These are phyloP conservation scores for Hypoxylon sp. DNA, from an alignment of 2,329 filamentous ascomycete species.

Conservation along the genomic window DNA sequence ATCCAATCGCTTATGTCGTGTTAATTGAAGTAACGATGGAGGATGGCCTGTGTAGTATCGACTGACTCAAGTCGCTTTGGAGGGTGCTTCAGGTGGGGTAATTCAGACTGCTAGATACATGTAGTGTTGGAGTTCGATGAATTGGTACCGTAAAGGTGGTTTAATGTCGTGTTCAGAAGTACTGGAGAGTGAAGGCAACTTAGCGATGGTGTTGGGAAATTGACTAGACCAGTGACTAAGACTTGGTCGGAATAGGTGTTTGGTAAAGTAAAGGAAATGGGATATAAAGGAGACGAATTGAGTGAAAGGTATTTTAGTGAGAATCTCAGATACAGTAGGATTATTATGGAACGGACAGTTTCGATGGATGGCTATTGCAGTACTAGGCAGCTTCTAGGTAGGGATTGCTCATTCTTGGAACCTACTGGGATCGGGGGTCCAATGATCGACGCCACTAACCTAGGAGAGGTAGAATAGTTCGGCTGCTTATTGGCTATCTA, in stretches of 20 bases:
- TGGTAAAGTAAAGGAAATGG: constrained; percentile 11
- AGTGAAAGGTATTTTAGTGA: constrained; percentile 19
- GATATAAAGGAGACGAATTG: constrained; percentile 38
- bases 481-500: constrained; percentile 17
- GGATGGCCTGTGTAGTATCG: constrained; percentile 31
- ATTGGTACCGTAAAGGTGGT: constrained; percentile 5
- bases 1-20: constrained; percentile 30
- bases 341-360: constrained; percentile 29
- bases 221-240: constrained; percentile 1
- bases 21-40: constrained; percentile 37
- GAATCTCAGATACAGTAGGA: constrained; percentile 40
- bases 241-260: constrained; percentile 12
- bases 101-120: constrained; percentile 4
- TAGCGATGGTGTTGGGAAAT: neutral
- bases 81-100: constrained; percentile 39
- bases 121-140: constrained; percentile 7
- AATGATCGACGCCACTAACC: constrained; percentile 30
- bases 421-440: constrained; percentile 12
- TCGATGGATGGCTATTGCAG: constrained; percentile 26
- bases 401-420: constrained; percentile 32
- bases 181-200: neutral
- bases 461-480: neutral
- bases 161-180: constrained; percentile 16
- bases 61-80: constrained; percentile 33
- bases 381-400: neutral